A percentile compares a stretch with the other conserved stretches of the same genome.
phyloP scores from a whole-genome alignment of 2,329 filamentous ascomycete species.

The Sarocladiaceae sp. region DNA sequence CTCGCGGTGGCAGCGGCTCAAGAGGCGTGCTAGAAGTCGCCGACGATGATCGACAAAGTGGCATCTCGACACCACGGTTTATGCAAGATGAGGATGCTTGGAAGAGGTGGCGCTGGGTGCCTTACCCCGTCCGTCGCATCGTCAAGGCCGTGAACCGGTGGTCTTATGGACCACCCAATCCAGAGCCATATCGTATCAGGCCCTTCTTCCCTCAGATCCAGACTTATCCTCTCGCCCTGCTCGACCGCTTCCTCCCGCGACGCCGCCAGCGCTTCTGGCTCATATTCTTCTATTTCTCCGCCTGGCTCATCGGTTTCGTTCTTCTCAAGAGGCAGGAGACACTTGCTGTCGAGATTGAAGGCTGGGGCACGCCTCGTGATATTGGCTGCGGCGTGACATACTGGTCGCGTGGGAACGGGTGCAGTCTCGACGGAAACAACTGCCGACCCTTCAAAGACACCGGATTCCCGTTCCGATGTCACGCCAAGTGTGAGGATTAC shows the following conservation, averaged over 20 bases:
- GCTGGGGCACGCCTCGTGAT: conserved; percentile 58
- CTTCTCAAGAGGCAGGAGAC: conserved; percentile 61
- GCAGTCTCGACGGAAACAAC: conserved; percentile 66
- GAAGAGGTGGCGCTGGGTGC: conserved; percentile 53
- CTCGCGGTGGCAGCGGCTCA: conserved; percentile 27
- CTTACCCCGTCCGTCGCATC: conserved; percentile 45
- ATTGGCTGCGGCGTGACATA: conserved; percentile 64
- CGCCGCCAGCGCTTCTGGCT: conserved; percentile 52
- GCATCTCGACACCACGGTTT: conserved; percentile 51
- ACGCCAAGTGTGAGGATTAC: conserved; percentile 62
- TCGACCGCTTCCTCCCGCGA: conserved; percentile 57
- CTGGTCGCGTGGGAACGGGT: conserved; percentile 65
- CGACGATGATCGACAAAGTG: conserved; percentile 25
- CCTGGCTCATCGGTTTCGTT: conserved; percentile 65
- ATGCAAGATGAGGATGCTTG: conserved; percentile 44
- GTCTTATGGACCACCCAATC: conserved; percentile 50
- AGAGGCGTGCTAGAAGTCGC: conserved; percentile 31
- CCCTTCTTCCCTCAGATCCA: conserved; percentile 62
- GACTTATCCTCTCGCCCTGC: conserved; percentile 55
- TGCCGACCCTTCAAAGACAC: conserved; percentile 70
- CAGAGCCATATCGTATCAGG: conserved; percentile 41
- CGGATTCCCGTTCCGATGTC: conserved; percentile 68
- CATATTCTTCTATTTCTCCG: conserved; percentile 51
- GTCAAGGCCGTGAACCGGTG: conserved; percentile 38
- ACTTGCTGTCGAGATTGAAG: conserved; percentile 53